Evolutionary conservation across 1,284 basidiomycete genomes (phyloP), one percentile per base, ranked within the genome.

Genomic region (Schizophyllum amplum): DNA sequence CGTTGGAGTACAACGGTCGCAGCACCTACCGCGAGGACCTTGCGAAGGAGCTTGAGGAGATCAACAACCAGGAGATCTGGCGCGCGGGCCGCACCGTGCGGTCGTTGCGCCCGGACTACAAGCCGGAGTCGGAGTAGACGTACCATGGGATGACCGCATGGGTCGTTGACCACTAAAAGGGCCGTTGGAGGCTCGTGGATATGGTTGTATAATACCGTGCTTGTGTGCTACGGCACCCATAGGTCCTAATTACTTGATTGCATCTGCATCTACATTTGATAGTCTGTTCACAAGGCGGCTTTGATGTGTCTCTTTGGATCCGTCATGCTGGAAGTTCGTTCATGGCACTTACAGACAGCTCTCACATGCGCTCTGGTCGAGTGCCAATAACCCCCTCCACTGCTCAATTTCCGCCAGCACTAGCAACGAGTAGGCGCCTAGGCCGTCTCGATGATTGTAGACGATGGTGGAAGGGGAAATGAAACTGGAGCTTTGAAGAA

Each of bases 41-140:
- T 63, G 89, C 90, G 65, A 90, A 86, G 80, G 96, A 99, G 78
- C 84, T 97, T 61, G 89, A 87, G 71, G 94, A 92, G 73, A 98
- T 99, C 68, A 89, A 98, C 75, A 83, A 91, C 68, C 93, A 95
- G 74, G 96, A 99, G 80, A 98, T 99, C 75, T 99, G 96, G 94
- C 79, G 92, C 64, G 94, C 94, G 64, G 93, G 87, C 71, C 89
- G 89, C 74, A 78, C 78, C 54, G 87, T 91, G 51, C 84, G 89
- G 57, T 87, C 86, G 7, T 71, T 91, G 66, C 86, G 89, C 61
- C 89, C 88, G 51, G 89, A 90, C 68, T 82, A 82, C 75, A 89
- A 87, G 74, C 68, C 81, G 26, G 81, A 82, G 61, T 81, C 48
- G 48, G 48, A 50, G 24, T 50, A 50, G 22, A 50, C 22, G 48